phyloP scores from a whole-genome alignment of 2,329 filamentous ascomycete species.

The Furcasterigmium sp. region DNA sequence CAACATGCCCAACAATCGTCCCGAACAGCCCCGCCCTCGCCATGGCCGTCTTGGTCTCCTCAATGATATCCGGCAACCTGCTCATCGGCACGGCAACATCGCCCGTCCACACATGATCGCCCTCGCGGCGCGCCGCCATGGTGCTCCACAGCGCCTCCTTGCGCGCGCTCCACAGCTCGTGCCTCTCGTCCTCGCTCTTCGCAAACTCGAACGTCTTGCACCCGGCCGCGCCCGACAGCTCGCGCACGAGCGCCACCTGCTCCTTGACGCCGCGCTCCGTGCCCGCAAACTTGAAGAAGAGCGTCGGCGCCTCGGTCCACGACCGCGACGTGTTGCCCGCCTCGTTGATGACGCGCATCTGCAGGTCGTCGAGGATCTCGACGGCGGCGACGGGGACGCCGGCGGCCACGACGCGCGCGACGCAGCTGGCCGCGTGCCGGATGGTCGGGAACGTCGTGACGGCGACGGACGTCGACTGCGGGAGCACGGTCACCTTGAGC shows the following conservation, averaged over 20 bases:
- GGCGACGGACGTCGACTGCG: constrained; percentile 74
- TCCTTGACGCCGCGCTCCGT: constrained; percentile 69
- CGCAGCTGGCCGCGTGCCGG: constrained; percentile 71
- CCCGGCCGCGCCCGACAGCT: constrained; percentile 55
- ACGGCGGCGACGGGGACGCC: constrained; percentile 87
- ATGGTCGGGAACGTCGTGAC: constrained; percentile 57
- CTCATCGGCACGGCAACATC: constrained; percentile 83
- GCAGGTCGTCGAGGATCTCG: constrained; percentile 86
- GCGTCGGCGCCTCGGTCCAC: constrained; percentile 69
- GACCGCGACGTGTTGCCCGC: constrained; percentile 59
- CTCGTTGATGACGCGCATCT: constrained; percentile 69
- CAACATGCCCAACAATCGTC: constrained; percentile 65
- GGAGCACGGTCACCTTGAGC: constrained; percentile 78
- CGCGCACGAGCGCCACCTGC: constrained; percentile 64
- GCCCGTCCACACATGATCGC: constrained; percentile 78
- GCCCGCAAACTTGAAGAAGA: constrained; percentile 82
- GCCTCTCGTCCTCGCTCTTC: constrained; percentile 60
- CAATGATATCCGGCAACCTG: constrained; percentile 67
- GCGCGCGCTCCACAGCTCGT: constrained; percentile 75
- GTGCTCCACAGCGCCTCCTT: constrained; percentile 83
- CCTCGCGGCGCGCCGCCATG: constrained; percentile 58
- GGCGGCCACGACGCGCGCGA: constrained; percentile 71
- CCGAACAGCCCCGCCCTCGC: constrained; percentile 35
- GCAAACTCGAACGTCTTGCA: constrained; percentile 76
- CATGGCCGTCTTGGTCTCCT: constrained; percentile 55